phyloP scores from a whole-genome alignment of 2,329 filamentous ascomycete genomes.

The Cordyceps pruinosa region DNA sequence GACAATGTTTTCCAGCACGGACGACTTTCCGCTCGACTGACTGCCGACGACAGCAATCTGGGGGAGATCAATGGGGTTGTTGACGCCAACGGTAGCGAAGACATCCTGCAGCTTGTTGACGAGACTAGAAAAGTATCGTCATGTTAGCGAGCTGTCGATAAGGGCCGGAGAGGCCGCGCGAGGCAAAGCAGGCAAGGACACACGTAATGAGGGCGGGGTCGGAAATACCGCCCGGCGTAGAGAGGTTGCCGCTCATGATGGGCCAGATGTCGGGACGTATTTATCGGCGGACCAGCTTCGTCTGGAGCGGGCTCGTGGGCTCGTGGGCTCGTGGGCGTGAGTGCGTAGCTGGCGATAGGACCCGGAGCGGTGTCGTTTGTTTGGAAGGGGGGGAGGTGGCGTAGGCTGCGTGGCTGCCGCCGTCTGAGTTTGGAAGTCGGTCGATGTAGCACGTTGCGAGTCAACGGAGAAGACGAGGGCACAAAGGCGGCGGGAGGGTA shows the following conservation, averaged over 20 bases:
- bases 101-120: constrained; percentile 99
- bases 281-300: constrained; percentile 7
- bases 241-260: constrained; percentile 31
- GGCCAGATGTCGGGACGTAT: not conserved
- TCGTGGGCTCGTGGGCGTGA: not conserved
- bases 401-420: constrained; percentile 7
- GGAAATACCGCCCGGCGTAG: constrained; percentile 52
- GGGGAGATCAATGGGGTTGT: constrained; percentile 97
- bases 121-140: constrained; percentile 43
- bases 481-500: not conserved
- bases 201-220: constrained; percentile 62
- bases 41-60: constrained; percentile 98
- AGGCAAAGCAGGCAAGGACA: constrained; percentile 18
- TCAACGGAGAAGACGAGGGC: not conserved
- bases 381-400: constrained; percentile 10
- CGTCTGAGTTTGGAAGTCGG: not conserved
- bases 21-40: constrained; percentile 99
- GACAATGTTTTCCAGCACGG: constrained; percentile 96
- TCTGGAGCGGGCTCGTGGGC: not conserved
- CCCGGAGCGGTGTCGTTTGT: constrained; percentile 12
- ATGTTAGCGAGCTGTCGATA: constrained; percentile 8
- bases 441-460: not conserved
- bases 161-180: constrained; percentile 6
- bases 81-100: constrained; percentile 94
- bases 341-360: constrained; percentile 1